These are phyloP conservation scores for Tetraselmis chui DNA, from an alignment of 139 green algal species.

Conservation along the genomic window DNA sequence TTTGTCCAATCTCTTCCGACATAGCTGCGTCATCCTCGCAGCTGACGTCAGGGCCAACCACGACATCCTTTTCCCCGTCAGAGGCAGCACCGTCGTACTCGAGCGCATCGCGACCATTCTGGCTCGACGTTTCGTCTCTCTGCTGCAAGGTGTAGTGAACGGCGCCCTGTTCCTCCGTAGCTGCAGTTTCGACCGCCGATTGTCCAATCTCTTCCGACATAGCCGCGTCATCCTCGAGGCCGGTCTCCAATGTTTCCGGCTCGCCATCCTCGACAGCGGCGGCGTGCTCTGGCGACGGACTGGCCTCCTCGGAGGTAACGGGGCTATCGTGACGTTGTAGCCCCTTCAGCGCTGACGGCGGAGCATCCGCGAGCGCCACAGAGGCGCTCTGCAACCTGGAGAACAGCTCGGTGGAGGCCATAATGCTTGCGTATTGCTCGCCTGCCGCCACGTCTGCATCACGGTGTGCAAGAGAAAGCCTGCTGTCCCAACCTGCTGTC, in stretches of 20 bases:
- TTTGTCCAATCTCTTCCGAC: background rate
- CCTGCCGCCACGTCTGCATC: background rate
- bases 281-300: too few species aligned
- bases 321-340: background rate
- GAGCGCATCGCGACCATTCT: background rate
- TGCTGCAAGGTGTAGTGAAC: background rate
- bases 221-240: background rate
- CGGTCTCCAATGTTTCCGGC: background rate
- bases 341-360: background rate
- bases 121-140: background rate
- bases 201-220: background rate
- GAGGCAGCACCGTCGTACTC: too few species aligned
- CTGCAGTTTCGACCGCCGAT: background rate
- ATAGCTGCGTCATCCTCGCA: background rate
- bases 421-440: background rate
- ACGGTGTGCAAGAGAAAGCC: background rate
- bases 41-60: too few species aligned
- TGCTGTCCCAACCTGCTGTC: too few species aligned
- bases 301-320: background rate
- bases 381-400: background rate
- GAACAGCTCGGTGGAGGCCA: background rate
- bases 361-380: background rate
- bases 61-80: too few species aligned
- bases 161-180: background rate
- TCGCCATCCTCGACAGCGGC: background rate